Evolutionary conservation across 805 yeast species (phyloP).

Genomic region (Yarrowia sp.): DNA sequence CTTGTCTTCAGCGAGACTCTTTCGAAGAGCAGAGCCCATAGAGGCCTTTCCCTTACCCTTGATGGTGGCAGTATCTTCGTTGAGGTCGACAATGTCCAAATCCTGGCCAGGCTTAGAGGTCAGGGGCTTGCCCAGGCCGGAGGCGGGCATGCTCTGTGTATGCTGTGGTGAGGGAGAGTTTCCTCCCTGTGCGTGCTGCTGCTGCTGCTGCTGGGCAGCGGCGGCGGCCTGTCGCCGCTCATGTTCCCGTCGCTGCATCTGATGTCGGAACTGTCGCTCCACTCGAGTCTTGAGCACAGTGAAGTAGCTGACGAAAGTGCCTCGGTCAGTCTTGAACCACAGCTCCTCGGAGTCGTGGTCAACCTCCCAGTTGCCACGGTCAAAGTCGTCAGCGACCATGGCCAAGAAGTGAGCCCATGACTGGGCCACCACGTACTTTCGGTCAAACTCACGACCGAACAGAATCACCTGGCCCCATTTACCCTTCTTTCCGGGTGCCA

Average conservation of each 20-base stretch:
- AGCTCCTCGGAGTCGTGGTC: constrained; percentile 61
- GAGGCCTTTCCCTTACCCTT: constrained; percentile 23
- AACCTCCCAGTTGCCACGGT: constrained; percentile 73
- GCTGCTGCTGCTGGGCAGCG: neutral
- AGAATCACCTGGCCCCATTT: constrained; percentile 86
- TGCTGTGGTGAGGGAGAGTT: constrained; percentile 14
- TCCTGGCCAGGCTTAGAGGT: neutral
- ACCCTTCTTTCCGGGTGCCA: constrained; percentile 76
- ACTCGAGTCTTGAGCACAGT: constrained; percentile 50
- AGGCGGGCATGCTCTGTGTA: constrained; percentile 12
- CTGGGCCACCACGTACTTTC: constrained; percentile 78
- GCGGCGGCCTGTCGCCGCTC: constrained; percentile 5
- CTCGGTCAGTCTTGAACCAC: constrained; percentile 57
- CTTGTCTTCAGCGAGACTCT: constrained; percentile 17
- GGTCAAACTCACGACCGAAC: constrained; percentile 92
- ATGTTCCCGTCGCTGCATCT: constrained; percentile 24
- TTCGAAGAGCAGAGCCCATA: constrained; percentile 9
- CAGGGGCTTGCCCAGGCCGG: constrained; percentile 19
- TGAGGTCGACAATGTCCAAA: constrained; percentile 10
- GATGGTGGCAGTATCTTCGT: neutral
- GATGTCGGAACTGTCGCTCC: constrained; percentile 32
- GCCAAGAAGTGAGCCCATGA: constrained; percentile 88
- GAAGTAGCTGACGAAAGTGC: constrained; percentile 65
- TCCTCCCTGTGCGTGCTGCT: constrained; percentile 2
- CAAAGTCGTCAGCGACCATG: constrained; percentile 81